Percentiles rank a stretch among this genome's conserved stretches.
phyloP scores from a whole-genome alignment of 768 basidiomycete genomes.

The Lactarius trivialis region DNA sequence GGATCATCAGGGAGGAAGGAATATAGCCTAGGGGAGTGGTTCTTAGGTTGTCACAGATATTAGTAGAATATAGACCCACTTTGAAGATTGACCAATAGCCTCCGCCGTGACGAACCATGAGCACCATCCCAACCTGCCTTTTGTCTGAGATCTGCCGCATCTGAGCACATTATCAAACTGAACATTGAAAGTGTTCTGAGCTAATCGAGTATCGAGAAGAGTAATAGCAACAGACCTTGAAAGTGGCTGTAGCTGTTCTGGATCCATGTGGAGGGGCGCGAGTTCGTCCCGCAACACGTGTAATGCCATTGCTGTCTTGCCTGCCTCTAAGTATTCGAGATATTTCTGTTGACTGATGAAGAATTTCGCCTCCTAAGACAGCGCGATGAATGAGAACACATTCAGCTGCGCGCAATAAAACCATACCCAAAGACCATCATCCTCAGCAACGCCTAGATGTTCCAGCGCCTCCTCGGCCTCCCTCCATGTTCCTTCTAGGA shows the following conservation, averaged over 20 bases:
- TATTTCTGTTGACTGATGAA: constrained; percentile 95
- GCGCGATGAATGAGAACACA: constrained; percentile 3
- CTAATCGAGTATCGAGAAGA: background rate
- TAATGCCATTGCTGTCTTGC: constrained; percentile 74
- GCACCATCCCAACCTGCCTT: constrained; percentile 89
- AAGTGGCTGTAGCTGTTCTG: constrained; percentile 77
- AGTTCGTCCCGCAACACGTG: constrained; percentile 83
- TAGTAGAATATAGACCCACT: constrained; percentile 40
- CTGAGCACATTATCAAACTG: constrained; percentile 75
- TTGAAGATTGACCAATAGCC: constrained; percentile 74
- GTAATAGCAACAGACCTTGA: constrained; percentile 58
- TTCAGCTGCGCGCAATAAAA: background rate
- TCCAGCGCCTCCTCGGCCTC: constrained; percentile 66
- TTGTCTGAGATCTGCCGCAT: constrained; percentile 73
- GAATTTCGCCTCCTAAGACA: constrained; percentile 66
- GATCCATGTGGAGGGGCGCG: constrained; percentile 71
- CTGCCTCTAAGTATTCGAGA: constrained; percentile 81
- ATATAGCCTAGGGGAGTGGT: constrained; percentile 59
- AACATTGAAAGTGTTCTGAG: constrained; percentile 5
- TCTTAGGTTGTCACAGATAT: background rate
- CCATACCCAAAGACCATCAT: constrained; percentile 65
- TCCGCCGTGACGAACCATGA: constrained; percentile 66
- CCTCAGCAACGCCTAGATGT: constrained; percentile 60
- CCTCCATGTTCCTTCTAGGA: constrained; percentile 75
- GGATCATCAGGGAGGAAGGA: constrained; percentile 89